phyloP scores from a whole-genome alignment of 83 land plant species.

The Picea engelmannii region DNA sequence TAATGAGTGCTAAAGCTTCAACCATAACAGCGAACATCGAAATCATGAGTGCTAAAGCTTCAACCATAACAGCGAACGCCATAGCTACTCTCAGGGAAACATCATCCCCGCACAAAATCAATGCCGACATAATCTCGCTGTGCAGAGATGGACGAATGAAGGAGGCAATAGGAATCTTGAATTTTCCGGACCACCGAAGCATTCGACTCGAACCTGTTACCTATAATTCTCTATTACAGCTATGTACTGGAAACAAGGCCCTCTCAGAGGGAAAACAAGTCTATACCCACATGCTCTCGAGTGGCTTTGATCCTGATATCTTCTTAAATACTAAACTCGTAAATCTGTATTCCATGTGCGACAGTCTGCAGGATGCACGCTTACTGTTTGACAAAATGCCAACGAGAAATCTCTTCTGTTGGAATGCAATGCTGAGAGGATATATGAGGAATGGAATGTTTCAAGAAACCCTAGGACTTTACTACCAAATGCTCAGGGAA shows the following conservation, averaged over 20 bases:
- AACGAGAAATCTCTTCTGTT: background rate
- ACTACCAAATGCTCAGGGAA: background rate
- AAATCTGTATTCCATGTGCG: background rate
- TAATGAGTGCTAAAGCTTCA: too few relatives aligned
- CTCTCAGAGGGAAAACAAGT: background rate
- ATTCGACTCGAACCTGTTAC: background rate
- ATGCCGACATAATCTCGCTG: background rate
- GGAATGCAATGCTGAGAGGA: slow-evolving; percentile 8
- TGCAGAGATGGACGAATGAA: background rate
- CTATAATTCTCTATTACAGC: background rate
- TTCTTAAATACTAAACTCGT: background rate
- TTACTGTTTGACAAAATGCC: slow-evolving; percentile 6
- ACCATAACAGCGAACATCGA: too few relatives aligned
- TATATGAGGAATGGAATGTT: background rate
- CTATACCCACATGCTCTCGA: background rate
- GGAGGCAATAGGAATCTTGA: background rate
- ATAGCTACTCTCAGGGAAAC: too few relatives aligned
- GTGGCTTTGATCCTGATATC: background rate
- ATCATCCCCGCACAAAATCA: background rate
- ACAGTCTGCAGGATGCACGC: background rate
- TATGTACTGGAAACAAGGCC: background rate
- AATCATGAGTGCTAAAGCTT: too few relatives aligned
- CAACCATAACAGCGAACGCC: too few relatives aligned
- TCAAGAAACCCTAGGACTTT: background rate
- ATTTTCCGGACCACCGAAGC: background rate